Conservation (phyloP, 179 eudicot genomes). For the Beta corolliflora region DNA sequence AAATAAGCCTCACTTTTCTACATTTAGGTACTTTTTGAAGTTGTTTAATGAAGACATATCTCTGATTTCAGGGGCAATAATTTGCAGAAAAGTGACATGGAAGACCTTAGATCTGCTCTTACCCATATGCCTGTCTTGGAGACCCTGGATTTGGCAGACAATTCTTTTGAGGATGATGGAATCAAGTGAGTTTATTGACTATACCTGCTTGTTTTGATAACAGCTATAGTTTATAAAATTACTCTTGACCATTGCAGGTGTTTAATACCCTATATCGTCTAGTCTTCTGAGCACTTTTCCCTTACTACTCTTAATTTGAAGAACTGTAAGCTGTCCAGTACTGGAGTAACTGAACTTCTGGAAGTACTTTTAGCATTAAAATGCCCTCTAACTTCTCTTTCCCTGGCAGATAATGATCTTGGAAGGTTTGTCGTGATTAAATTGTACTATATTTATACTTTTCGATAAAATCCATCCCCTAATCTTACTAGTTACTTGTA, state of each 20-base stretch:
- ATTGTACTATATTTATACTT: not conserved
- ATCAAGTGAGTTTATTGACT: slow-evolving; percentile 48
- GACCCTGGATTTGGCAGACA: slow-evolving; percentile 76
- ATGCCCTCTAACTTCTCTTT: slow-evolving; percentile 57
- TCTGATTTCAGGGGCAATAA: slow-evolving; percentile 59
- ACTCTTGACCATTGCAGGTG: slow-evolving; percentile 51
- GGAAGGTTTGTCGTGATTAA: slow-evolving; percentile 57
- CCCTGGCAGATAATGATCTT: slow-evolving; percentile 79
- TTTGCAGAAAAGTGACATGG: slow-evolving; percentile 56
- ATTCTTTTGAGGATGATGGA: slow-evolving; percentile 76
- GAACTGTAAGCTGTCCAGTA: slow-evolving; percentile 67
- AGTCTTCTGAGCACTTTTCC: slow-evolving; percentile 43
- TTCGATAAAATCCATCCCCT: not conserved
- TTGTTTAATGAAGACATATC: slow-evolving; percentile 6
- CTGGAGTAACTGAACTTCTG: slow-evolving; percentile 63
- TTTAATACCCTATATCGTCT: slow-evolving; percentile 54
- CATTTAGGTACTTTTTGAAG: slow-evolving; percentile 6
- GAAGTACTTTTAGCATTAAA: slow-evolving; percentile 54
- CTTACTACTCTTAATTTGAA: slow-evolving; percentile 58
- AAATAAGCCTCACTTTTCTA: not conserved
- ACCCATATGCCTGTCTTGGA: slow-evolving; percentile 69
- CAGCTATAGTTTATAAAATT: slow-evolving; percentile 8
- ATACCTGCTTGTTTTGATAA: slow-evolving; percentile 4
- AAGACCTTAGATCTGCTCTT: slow-evolving; percentile 65
- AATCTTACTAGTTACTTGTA: not conserved